Evolutionary conservation across 768 basidiomycete genomes (phyloP).

Genomic region (Mycena maculata): DNA sequence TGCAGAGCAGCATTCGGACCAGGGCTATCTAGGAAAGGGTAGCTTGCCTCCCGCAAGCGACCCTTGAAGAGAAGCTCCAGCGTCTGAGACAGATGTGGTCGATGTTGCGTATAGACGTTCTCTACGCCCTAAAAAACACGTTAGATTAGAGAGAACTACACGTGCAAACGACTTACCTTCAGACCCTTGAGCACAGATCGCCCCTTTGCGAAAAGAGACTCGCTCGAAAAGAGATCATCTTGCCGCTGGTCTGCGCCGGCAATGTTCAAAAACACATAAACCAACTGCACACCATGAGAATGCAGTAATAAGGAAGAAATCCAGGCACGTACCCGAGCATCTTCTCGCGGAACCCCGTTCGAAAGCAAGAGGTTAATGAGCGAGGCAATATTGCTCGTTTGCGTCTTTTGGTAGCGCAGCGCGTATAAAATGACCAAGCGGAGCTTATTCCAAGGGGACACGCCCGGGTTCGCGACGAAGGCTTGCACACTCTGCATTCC

Average conservation of each 20-base stretch:
- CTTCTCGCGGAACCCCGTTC: slow-evolving; percentile 82
- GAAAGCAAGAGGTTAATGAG: slow-evolving; percentile 79
- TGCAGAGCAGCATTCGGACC: slow-evolving; percentile 79
- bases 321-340: slow-evolving; percentile 67
- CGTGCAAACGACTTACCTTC: slow-evolving; percentile 65
- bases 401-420: slow-evolving; percentile 92
- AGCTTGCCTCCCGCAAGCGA: slow-evolving; percentile 84
- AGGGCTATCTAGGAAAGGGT: slow-evolving; percentile 83
- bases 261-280: slow-evolving; percentile 92
- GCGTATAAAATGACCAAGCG: slow-evolving; percentile 93
- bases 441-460: slow-evolving; percentile 87
- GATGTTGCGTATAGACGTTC: slow-evolving; percentile 98
- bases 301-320: slow-evolving; percentile 12
- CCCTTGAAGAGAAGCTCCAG: slow-evolving; percentile 91
- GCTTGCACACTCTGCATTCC: slow-evolving; percentile 79
- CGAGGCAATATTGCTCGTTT: slow-evolving; percentile 83
- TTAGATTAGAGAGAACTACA: slow-evolving; percentile 8
- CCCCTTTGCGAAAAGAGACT: slow-evolving; percentile 93
- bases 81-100: slow-evolving; percentile 92
- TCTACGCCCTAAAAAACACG: slow-evolving; percentile 82
- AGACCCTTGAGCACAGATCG: slow-evolving; percentile 95
- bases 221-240: slow-evolving; percentile 96
- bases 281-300: slow-evolving; percentile 66
- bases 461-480: slow-evolving; percentile 71
- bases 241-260: slow-evolving; percentile 97